A percentile compares a stretch with the other conserved stretches of the same genome.
These are phyloP conservation scores for Yueomyces sp. DNA, from an alignment of 1,139 yeast species.

Conservation along the genomic window DNA sequence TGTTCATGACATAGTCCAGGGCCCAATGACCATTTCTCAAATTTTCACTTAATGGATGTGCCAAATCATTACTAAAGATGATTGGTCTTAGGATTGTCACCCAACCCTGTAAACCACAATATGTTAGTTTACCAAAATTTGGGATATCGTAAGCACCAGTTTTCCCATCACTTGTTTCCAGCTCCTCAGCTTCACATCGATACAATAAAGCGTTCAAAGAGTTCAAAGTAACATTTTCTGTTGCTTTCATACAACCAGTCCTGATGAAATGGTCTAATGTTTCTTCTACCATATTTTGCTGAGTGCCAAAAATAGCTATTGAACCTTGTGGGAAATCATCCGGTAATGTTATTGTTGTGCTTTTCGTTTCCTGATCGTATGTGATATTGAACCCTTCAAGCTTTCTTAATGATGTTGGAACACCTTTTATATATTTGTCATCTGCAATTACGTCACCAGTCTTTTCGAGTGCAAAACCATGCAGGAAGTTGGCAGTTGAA, in stretches of 20 bases:
- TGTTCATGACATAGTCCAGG: slow-evolving; percentile 53
- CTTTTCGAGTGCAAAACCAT: slow-evolving; percentile 45
- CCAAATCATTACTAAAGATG: slow-evolving; percentile 60
- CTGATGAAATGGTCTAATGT: slow-evolving; percentile 53
- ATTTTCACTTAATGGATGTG: slow-evolving; percentile 73
- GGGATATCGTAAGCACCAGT: slow-evolving; percentile 72
- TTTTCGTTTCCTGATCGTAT: slow-evolving; percentile 28
- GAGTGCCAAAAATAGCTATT: slow-evolving; percentile 70
- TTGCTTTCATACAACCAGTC: slow-evolving; percentile 65
- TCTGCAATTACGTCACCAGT: slow-evolving; percentile 37
- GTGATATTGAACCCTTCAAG: slow-evolving; percentile 40
- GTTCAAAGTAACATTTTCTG: slow-evolving; percentile 43
- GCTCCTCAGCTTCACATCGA: slow-evolving; percentile 77
- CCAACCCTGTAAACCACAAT: slow-evolving; percentile 95
- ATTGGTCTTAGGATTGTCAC: slow-evolving; percentile 52
- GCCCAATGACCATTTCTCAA: slow-evolving; percentile 86
- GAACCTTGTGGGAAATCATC: slow-evolving; percentile 75
- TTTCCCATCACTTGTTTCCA: slow-evolving; percentile 60
- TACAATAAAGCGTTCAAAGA: slow-evolving; percentile 70
- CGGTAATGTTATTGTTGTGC: slow-evolving; percentile 44
- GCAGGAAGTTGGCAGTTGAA: slow-evolving; percentile 46
- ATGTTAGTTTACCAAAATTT: slow-evolving; percentile 55
- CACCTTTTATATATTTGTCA: slow-evolving; percentile 35
- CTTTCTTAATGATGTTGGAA: slow-evolving; percentile 51
- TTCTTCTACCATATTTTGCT: slow-evolving; percentile 42